Evolutionary conservation across 1,284 basidiomycete genomes (phyloP).

Genomic region (Cryptococcus amylolentus): DNA sequence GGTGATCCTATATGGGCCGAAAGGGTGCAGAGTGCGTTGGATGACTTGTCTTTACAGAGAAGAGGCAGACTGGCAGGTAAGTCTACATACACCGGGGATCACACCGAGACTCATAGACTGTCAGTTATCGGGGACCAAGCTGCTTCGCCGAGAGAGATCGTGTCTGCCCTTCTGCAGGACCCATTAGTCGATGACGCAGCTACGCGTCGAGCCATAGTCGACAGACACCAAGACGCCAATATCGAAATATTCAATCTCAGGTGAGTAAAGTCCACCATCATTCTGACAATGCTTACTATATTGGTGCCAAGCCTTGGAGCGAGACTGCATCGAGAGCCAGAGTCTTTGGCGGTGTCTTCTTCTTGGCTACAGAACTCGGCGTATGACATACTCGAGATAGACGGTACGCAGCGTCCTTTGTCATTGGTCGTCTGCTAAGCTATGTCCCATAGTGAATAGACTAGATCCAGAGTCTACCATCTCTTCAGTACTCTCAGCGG

Average conservation of each 20-base stretch:
- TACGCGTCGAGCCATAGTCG: constrained; percentile 23
- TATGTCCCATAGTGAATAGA: background rate
- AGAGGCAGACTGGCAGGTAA: constrained; percentile 32
- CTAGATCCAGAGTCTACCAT: constrained; percentile 5
- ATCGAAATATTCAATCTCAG: constrained; percentile 16
- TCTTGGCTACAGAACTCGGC: constrained; percentile 32
- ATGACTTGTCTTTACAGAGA: constrained; percentile 16
- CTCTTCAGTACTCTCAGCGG: constrained; percentile 23
- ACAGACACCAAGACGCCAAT: constrained; percentile 15
- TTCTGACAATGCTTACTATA: background rate
- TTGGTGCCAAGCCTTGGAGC: constrained; percentile 6
- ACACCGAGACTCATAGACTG: background rate
- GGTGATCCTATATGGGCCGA: constrained; percentile 34
- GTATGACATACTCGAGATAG: constrained; percentile 33
- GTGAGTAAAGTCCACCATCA: constrained; percentile 4
- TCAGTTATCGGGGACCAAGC: constrained; percentile 36
- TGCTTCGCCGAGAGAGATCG: constrained; percentile 33
- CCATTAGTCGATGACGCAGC: constrained; percentile 28
- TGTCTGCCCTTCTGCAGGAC: constrained; percentile 44
- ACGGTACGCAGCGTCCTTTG: constrained; percentile 5
- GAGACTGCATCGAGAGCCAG: constrained; percentile 5
- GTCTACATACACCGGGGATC: constrained; percentile 2
- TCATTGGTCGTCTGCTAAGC: background rate
- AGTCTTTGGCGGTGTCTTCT: constrained; percentile 23
- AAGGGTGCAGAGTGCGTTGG: constrained; percentile 17